Base-by-base conservation (phyloP, 2,329 filamentous ascomycete genomes). In the Apiospora marii region DNA sequence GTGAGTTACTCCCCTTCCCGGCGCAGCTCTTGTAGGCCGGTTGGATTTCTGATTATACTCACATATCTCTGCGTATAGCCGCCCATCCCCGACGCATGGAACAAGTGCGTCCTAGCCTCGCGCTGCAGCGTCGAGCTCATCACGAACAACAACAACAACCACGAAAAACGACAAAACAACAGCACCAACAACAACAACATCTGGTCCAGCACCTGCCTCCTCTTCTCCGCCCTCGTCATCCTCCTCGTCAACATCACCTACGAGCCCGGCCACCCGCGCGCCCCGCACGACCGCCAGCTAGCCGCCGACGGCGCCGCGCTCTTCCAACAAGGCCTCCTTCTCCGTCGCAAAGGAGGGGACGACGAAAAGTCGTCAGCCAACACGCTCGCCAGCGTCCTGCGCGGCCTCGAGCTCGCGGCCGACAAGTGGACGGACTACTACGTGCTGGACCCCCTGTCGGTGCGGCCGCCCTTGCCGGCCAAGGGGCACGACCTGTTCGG, bases 201-300 rank as follows among this genome's bases (percentile, higher is more conserved):
- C 37, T 79, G 78, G 78, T 73, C 78, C 16, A 77, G 74, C 46
- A 72, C 74, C 22, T 77, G 78, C 53, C 73, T 74, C 30, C 77
- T 77, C 69, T 78, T 79, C 72, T 78, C 78, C 4, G 74, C 78
- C 6, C 75, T 79, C 27, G 71, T 78, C 1, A 75, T 79, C 48
- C 41, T 79, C 13, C 70, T 77, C 22, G 77, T 75, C 24, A 79
- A 79, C 49, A 73, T 78, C 24, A 70, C 74, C 2, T 78, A 79
- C 69, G 74, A 72, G 34, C 78, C 78, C 3, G 72, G 67, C 3
- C 73, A 76, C 48, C 72, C 74, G 46, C 46, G 73, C 1, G 77
- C 73, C 1, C 72, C 72, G 13, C 37, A 74, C 7, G 78, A 79
- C 51, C 74, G 73, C 16, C 68, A 72, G n/a, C 73, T 80, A 8